phyloP scores from a whole-genome alignment of 352 stramenopile species.

The Thraustochytrium striatum region DNA sequence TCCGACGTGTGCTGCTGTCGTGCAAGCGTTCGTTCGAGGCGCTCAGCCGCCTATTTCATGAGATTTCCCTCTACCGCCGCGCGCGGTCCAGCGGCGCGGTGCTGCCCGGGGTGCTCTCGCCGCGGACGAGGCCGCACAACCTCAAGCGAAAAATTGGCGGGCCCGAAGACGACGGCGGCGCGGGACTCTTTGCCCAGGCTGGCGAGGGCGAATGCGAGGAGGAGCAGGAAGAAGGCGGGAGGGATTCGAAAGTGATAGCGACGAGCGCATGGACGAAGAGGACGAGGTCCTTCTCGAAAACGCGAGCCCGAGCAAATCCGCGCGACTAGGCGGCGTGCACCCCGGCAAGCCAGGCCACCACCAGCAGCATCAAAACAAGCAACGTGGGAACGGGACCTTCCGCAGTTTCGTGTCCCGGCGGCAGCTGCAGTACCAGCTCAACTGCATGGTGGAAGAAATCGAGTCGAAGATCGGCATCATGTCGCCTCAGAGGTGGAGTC shows the following conservation, averaged over 20 bases:
- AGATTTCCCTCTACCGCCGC: slow-evolving; percentile 21
- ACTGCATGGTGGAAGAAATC: slow-evolving; percentile 44
- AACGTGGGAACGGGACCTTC: not conserved
- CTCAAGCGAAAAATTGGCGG: slow-evolving; percentile 45
- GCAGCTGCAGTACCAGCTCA: slow-evolving; percentile 46
- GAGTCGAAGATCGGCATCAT: slow-evolving; percentile 17
- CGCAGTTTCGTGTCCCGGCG: slow-evolving; percentile 25
- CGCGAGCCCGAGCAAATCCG: too few species aligned
- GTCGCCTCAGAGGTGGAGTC: slow-evolving; percentile 14
- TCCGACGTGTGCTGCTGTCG: slow-evolving; percentile 43
- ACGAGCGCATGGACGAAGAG: too few species aligned
- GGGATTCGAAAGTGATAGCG: too few species aligned
- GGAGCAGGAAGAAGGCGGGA: too few species aligned
- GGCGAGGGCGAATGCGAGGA: too few species aligned
- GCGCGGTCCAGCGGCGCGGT: not conserved
- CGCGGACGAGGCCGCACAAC: not conserved
- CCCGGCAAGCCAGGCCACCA: too few species aligned
- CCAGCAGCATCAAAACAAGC: too few species aligned
- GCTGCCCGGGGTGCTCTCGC: not conserved
- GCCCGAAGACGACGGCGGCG: not conserved
- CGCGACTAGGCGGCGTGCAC: too few species aligned
- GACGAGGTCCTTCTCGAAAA: too few species aligned
- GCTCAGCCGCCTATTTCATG: slow-evolving; percentile 51
- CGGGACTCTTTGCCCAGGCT: not conserved
- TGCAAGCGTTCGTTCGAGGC: slow-evolving; percentile 51